A percentile compares a stretch with the other conserved stretches of the same genome.
phyloP scores from a whole-genome alignment of 345 rosid species.

The Salix udensis region DNA sequence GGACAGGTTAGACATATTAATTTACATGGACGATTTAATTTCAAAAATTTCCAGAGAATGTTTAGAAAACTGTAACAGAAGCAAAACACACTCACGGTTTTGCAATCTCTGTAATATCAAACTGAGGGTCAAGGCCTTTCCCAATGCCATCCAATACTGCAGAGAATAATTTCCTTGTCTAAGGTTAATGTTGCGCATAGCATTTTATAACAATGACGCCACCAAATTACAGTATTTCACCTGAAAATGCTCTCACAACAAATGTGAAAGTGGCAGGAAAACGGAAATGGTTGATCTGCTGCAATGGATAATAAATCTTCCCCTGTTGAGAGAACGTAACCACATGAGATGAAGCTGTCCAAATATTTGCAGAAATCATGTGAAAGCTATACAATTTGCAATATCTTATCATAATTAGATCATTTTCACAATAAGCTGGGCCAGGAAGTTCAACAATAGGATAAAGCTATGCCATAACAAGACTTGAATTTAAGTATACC shows the following conservation, averaged over 20 bases:
- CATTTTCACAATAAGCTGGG: not conserved
- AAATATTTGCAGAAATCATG: not conserved
- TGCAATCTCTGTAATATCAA: constrained; percentile 95
- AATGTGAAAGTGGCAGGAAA: constrained; percentile 98
- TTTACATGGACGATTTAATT: not conserved
- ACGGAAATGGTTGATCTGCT: constrained; percentile 96
- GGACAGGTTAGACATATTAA: constrained; percentile 16
- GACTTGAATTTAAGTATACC: not conserved
- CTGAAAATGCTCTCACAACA: constrained; percentile 99
- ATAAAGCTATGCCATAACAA: not conserved
- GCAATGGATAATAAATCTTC: constrained; percentile 95
- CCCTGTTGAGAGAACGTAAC: constrained; percentile 50
- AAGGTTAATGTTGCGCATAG: constrained; percentile 13
- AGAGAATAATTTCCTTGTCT: constrained; percentile 16
- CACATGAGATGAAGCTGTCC: constrained; percentile 14
- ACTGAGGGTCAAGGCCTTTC: constrained; percentile 96
- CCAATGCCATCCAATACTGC: constrained; percentile 97
- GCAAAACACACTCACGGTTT: constrained; percentile 68
- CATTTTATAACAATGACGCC: constrained; percentile 3
- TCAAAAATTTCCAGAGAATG: constrained; percentile 2
- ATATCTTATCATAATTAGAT: not conserved
- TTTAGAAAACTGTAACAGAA: not conserved
- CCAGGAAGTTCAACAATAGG: not conserved
- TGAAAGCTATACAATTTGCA: not conserved
- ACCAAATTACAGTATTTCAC: constrained; percentile 29